Evolutionary conservation across 2,329 filamentous ascomycete genomes (phyloP).

Genomic region (Ceratocystis colombiana): DNA sequence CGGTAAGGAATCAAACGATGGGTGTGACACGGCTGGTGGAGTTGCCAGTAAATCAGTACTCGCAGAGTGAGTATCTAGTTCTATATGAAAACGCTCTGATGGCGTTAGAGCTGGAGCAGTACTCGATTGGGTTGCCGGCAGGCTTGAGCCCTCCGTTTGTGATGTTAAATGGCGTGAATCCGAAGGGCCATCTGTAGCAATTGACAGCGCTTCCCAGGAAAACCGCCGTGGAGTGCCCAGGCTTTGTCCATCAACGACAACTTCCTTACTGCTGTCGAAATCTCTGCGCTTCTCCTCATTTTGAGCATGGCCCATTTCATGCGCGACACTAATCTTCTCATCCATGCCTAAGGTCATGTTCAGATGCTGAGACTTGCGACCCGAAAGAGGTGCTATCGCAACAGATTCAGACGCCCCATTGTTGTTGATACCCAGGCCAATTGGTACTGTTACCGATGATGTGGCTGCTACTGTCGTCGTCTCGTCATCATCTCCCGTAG

Average conservation of each 20-base stretch:
- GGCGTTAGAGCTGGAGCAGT: neutral
- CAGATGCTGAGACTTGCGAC: conserved; percentile 1
- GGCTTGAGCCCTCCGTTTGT: neutral
- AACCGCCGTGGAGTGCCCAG: conserved; percentile 14
- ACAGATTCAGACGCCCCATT: neutral
- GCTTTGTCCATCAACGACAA: neutral
- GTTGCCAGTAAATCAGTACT: neutral
- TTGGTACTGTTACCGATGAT: neutral
- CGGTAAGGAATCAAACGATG: neutral
- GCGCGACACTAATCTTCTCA: conserved; percentile 22
- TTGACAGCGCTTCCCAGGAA: conserved; percentile 18
- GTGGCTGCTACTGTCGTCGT: neutral
- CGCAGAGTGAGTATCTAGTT: neutral
- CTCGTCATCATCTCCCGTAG: conserved; percentile 31
- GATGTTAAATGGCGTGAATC: neutral
- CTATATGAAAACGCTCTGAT: neutral
- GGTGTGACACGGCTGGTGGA: neutral
- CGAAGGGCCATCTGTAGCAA: neutral
- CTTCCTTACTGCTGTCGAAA: conserved; percentile 5
- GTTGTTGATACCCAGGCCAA: conserved; percentile 13
- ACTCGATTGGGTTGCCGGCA: neutral
- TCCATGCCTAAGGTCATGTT: neutral
- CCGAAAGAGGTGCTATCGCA: conserved; percentile 1
- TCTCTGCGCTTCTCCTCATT: neutral
- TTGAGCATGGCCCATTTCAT: conserved; percentile 9